Evolutionary conservation across 805 yeast genomes (phyloP).

Genomic region (Pichia occidentalis): DNA sequence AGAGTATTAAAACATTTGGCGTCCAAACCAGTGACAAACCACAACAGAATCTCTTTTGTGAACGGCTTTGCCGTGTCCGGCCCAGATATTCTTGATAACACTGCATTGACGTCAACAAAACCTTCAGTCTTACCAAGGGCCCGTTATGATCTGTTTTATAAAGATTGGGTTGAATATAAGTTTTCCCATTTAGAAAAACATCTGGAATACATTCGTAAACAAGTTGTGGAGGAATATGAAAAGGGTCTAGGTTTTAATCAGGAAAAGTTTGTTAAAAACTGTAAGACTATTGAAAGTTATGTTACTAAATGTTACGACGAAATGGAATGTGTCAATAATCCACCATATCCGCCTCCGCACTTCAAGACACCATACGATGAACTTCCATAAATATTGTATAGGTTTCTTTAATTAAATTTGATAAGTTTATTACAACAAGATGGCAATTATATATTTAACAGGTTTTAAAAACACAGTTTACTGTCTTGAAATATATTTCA

Average conservation of each 20-base stretch:
- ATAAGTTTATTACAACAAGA: too few species aligned
- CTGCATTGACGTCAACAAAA: conserved; percentile 30
- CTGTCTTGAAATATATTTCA: too few species aligned
- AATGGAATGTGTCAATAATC: conserved; percentile 30
- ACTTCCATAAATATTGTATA: not conserved
- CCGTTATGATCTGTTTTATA: conserved; percentile 29
- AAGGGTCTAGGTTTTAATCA: conserved; percentile 28
- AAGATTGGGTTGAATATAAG: conserved; percentile 32
- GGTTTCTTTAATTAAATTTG: not conserved
- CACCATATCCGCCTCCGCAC: conserved; percentile 26
- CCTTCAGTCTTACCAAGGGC: conserved; percentile 33
- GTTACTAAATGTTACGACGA: conserved; percentile 27
- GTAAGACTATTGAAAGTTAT: conserved; percentile 27
- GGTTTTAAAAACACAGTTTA: too few species aligned
- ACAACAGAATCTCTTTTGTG: conserved; percentile 31
- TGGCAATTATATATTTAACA: too few species aligned
- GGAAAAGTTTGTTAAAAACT: conserved; percentile 22
- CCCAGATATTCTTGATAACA: conserved; percentile 26
- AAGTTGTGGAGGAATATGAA: conserved; percentile 16
- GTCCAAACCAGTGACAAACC: conserved; percentile 35
- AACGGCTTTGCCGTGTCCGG: conserved; percentile 28
- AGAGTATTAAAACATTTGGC: conserved; percentile 43
- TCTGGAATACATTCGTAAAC: conserved; percentile 19
- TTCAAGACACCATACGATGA: conserved; percentile 24
- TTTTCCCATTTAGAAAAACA: conserved; percentile 26